Conservation (phyloP, 2,329 filamentous ascomycete genomes). For the Aspergillus sp. region DNA sequence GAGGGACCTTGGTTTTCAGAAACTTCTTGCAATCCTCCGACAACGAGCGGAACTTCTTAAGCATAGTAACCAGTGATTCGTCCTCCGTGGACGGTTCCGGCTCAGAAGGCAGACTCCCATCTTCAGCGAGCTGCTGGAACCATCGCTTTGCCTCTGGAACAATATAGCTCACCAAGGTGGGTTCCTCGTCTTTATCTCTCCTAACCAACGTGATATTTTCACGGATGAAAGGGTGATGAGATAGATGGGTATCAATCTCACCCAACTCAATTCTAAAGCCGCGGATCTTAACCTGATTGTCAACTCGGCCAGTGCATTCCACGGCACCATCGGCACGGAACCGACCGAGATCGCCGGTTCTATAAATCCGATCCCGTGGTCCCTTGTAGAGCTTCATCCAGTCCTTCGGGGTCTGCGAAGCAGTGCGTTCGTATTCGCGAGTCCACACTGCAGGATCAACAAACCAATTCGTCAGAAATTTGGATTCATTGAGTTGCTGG, state of each 20-base stretch:
- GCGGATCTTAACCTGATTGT: conserved; percentile 91
- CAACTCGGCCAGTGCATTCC: conserved; percentile 70
- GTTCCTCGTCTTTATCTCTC: conserved; percentile 78
- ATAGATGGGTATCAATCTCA: conserved; percentile 83
- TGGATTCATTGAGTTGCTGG: conserved; percentile 59
- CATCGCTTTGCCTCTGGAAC: conserved; percentile 66
- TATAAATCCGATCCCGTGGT: conserved; percentile 77
- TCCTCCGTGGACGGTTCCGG: conserved; percentile 11
- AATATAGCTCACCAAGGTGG: conserved; percentile 79
- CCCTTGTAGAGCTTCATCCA: conserved; percentile 77
- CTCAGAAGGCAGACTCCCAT: too few relatives aligned
- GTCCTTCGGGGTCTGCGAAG: conserved; percentile 45
- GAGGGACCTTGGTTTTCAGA: conserved; percentile 64
- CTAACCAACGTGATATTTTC: conserved; percentile 82
- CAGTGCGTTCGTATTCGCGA: conserved; percentile 51
- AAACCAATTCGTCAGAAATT: conserved; percentile 84
- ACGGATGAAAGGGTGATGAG: conserved; percentile 64
- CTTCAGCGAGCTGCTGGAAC: conserved; percentile 12
- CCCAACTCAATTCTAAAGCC: conserved; percentile 92
- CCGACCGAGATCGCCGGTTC: conserved; percentile 77
- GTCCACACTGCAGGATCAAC: conserved; percentile 65
- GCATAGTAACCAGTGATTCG: conserved; percentile 48
- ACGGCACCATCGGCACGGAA: conserved; percentile 66
- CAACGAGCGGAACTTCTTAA: conserved; percentile 56
- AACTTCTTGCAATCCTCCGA: conserved; percentile 58